Evolutionary conservation across 2,329 filamentous ascomycete species (phyloP).

Genomic region (Cladosporium sp.): DNA sequence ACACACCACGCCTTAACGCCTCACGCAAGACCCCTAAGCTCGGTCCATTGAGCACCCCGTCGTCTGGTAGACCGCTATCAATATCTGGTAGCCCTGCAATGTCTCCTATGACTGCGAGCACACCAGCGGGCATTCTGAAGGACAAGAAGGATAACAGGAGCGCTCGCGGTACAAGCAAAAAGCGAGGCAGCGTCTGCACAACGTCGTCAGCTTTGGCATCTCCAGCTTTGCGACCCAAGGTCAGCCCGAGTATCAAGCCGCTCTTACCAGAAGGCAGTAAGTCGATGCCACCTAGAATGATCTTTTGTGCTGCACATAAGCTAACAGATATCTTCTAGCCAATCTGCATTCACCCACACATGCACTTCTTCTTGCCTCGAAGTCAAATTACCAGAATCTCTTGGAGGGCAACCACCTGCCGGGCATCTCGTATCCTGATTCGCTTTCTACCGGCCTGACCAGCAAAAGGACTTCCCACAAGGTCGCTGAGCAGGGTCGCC

Average conservation of each 20-base stretch:
- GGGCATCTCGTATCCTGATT: slow-evolving; percentile 70
- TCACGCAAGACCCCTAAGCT: slow-evolving; percentile 61
- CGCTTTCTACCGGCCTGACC: slow-evolving; percentile 86
- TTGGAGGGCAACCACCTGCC: slow-evolving; percentile 88
- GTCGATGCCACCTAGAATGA: slow-evolving; percentile 22
- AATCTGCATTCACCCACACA: slow-evolving; percentile 54
- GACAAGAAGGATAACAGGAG: slow-evolving; percentile 34
- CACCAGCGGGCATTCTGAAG: slow-evolving; percentile 26
- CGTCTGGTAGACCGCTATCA: slow-evolving; percentile 34
- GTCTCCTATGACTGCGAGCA: slow-evolving; percentile 47
- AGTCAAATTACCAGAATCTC: slow-evolving; percentile 98
- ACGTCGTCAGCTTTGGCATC: slow-evolving; percentile 72
- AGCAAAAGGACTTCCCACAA: slow-evolving; percentile 98
- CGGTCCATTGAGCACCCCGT: slow-evolving; percentile 51
- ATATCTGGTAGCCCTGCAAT: slow-evolving; percentile 50
- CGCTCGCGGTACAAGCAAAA: slow-evolving; percentile 52
- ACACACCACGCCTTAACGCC: slow-evolving; percentile 60
- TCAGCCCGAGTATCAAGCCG: slow-evolving; percentile 92
- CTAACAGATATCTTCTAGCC: slow-evolving; percentile 30
- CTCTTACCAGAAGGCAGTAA: slow-evolving; percentile 68
- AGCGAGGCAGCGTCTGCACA: slow-evolving; percentile 55
- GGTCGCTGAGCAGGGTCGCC: slow-evolving; percentile 90
- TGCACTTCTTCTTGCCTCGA: slow-evolving; percentile 78
- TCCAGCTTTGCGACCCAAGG: slow-evolving; percentile 79
- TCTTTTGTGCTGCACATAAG: neutral